A percentile compares a stretch with the other conserved stretches of the same genome.
phyloP scores from a whole-genome alignment of 805 yeast genomes.

The Candida morakotiae region DNA sequence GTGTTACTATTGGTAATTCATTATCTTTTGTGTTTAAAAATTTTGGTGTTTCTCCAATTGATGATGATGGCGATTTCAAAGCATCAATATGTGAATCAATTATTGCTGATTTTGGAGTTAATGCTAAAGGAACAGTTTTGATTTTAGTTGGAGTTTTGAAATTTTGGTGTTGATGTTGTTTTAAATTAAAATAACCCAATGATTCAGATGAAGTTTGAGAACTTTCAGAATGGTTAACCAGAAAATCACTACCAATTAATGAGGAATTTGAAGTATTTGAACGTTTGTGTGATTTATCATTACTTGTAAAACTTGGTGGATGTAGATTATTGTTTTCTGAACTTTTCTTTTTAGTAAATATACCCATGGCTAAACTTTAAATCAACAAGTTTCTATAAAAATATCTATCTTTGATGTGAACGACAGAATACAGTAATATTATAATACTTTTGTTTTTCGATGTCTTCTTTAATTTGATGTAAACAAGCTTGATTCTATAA shows the following conservation, averaged over 20 bases:
- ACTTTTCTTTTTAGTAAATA: slow-evolving; percentile 1
- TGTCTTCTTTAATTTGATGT: too few species aligned
- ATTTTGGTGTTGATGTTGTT: too few species aligned
- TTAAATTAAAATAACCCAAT: too few species aligned
- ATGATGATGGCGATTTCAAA: not conserved
- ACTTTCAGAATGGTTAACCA: slow-evolving; percentile 26
- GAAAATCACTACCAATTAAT: slow-evolving; percentile 30
- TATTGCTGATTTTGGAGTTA: slow-evolving; percentile 1
- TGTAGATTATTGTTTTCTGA: not conserved
- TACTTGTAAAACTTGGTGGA: not conserved
- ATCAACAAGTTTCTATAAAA: too few species aligned
- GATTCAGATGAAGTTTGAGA: slow-evolving; percentile 25
- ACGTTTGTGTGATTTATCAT: not conserved
- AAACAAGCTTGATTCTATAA: too few species aligned
- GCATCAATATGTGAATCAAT: not conserved
- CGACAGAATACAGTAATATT: too few species aligned
- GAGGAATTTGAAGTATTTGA: slow-evolving; percentile 16
- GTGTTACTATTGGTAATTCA: not conserved
- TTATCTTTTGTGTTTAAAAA: not conserved
- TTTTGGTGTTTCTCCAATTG: not conserved
- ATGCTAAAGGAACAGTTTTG: not conserved
- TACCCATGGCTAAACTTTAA: not conserved
- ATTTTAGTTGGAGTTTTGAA: not conserved
- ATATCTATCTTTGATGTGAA: too few species aligned
- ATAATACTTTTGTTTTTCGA: too few species aligned